Evolutionary conservation across 148 eudicot species (phyloP).

Genomic region (Vaccinium darrowii): DNA sequence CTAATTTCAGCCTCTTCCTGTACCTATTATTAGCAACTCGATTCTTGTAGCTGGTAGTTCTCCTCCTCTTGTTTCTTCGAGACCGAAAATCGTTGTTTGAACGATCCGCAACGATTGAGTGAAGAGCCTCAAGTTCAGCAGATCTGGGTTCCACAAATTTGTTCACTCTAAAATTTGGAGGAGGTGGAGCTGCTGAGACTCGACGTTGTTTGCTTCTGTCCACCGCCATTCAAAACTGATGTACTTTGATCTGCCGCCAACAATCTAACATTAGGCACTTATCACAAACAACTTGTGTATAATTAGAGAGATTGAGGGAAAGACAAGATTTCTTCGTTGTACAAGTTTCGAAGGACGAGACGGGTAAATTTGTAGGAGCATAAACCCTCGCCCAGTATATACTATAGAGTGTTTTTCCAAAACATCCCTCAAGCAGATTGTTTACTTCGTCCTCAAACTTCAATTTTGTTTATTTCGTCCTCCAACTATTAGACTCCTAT

Average conservation of each 20-base stretch:
- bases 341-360: too few relatives aligned
- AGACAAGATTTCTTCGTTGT: too few relatives aligned
- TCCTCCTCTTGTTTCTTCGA: constrained; percentile 68
- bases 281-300: not conserved
- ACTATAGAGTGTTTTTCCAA: too few relatives aligned
- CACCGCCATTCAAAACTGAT: constrained; percentile 23
- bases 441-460: too few relatives aligned
- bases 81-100: constrained; percentile 61
- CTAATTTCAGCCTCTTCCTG: constrained; percentile 24
- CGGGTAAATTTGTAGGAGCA: too few relatives aligned
- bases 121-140: constrained; percentile 66
- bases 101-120: constrained; percentile 58
- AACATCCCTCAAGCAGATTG: too few relatives aligned
- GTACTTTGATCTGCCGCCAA: not conserved
- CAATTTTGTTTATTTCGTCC: too few relatives aligned
- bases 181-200: constrained; percentile 31
- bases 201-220: constrained; percentile 31
- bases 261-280: not conserved
- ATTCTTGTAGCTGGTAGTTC: constrained; percentile 65
- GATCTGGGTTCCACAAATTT: constrained; percentile 70
- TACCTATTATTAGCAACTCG: constrained; percentile 31
- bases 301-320: not conserved
- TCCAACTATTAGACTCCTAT: too few relatives aligned
- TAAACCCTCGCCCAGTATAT: not conserved
- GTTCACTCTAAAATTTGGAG: constrained; percentile 51